Base-by-base conservation (phyloP, 2,329 filamentous ascomycete genomes). In the Dichotomopilus funicola region DNA sequence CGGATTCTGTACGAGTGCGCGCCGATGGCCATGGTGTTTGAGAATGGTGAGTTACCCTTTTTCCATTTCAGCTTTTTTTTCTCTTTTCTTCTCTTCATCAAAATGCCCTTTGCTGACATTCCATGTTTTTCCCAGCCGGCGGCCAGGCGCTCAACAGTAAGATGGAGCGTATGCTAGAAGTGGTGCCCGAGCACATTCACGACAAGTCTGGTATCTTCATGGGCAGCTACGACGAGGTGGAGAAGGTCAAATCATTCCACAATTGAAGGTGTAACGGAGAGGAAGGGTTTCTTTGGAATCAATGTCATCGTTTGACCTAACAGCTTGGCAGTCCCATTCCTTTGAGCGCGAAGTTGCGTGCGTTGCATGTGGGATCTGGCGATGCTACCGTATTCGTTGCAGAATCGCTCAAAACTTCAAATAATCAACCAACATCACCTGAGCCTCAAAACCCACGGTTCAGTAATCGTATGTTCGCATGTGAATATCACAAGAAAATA, bases 21-120 rank as follows among this genome's bases (percentile, higher is more conserved):
- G 11, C 94, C 94, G 41, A 99, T 99, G 94, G 94, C 94, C 31
- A 88, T 97, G 86, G 83, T 99, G 6, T 97, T 99, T 72, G 94
- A 99, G 75, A 96, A 99, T 74, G 94, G 89, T 92, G 73, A 75
- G 86, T 42, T 42, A 12, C 9, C 37, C 40, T 11, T 38, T 5
- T 8, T 33, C 19, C 10, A 7, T 8, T 19, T 6, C 13, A 33
- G 40, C 40, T 19, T 1, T 1, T 7, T 19, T 13, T 33, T 45
- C 5, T 34, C 40, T 13, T 13, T 42, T 7, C 11, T 38, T n/a
- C 1, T 42, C 11, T 6, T 13, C 27, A 12, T 12, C n/a, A 12
- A 3, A 11, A 11, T 1, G 35, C 11, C 6, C 27, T 4, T n/a
- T 33, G 47, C 53, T 60, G 13, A 60, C 49, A 41, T 5, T 19